A percentile compares a stretch with the other conserved stretches of the same genome.
Conservation (phyloP, 225 moss, liverwort and hornwort genomes). For the Physcomitrium patens region DNA sequence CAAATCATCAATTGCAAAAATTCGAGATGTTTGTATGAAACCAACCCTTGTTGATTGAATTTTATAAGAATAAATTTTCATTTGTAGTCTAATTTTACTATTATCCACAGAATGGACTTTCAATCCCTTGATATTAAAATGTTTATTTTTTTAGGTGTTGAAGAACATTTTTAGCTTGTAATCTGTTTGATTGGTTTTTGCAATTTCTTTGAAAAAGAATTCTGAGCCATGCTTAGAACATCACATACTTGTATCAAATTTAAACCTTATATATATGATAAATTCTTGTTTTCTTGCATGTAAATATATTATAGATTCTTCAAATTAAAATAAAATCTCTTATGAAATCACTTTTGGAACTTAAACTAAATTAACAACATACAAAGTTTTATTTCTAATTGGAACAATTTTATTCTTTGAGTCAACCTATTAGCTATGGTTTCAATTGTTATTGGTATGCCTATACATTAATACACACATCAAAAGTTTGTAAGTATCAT, state of each 20-base stretch:
- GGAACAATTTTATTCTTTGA: conserved; percentile 36
- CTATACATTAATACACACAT: too few relatives aligned
- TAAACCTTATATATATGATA: conserved; percentile 37
- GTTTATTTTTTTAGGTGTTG: too few relatives aligned
- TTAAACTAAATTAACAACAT: conserved; percentile 2
- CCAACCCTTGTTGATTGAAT: background rate
- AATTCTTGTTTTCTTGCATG: conserved; percentile 25
- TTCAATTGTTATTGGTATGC: conserved; percentile 36
- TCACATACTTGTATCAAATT: conserved; percentile 35
- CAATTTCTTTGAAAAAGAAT: too few relatives aligned
- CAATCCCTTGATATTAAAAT: background rate
- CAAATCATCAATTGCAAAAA: background rate
- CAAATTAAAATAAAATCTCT: background rate
- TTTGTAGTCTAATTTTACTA: background rate
- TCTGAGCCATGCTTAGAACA: too few relatives aligned
- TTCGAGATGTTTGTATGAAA: background rate
- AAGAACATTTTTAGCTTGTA: too few relatives aligned
- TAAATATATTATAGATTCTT: background rate
- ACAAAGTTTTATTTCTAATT: conserved; percentile 10
- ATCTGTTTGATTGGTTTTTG: too few relatives aligned
- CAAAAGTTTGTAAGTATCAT: fast-evolving
- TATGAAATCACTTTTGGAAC: conserved; percentile 24
- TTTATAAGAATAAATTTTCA: background rate
- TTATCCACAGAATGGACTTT: background rate
- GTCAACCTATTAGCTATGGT: conserved; percentile 36